Conservation (phyloP, 2,329 filamentous ascomycete species). For the Zymoseptoria pseudotritici region DNA sequence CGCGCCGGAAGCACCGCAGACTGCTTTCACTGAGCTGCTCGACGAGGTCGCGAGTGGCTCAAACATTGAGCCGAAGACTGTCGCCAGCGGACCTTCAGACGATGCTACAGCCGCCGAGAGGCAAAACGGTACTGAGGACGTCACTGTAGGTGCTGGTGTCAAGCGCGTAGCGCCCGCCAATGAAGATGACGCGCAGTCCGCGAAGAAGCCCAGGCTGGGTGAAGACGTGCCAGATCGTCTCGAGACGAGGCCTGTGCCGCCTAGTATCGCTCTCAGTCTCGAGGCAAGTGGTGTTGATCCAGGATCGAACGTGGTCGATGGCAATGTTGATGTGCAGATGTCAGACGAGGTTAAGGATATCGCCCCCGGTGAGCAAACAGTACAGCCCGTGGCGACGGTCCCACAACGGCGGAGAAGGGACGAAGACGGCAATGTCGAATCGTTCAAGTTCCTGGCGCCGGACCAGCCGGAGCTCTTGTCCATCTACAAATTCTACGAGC, state of each 20-base stretch:
- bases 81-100: slow-evolving; percentile 5
- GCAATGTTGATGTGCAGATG: slow-evolving; percentile 8
- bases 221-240: slow-evolving; percentile 19
- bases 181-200: slow-evolving; percentile 30
- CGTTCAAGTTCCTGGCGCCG: slow-evolving; percentile 80
- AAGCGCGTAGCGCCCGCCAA: slow-evolving; percentile 38
- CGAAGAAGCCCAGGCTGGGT: slow-evolving; percentile 26
- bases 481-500: slow-evolving; percentile 77
- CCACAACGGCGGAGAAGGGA: slow-evolving; percentile 17
- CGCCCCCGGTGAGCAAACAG: slow-evolving; percentile 21
- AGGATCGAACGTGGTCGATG: slow-evolving; percentile 4
- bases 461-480: slow-evolving; percentile 67
- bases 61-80: slow-evolving; percentile 11
- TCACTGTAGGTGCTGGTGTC: slow-evolving; percentile 7
- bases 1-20: slow-evolving; percentile 16
- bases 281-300: slow-evolving; percentile 13
- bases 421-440: slow-evolving; percentile 65
- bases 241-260: slow-evolving; percentile 17
- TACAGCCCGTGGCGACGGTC: slow-evolving; percentile 4
- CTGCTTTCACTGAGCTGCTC: slow-evolving; percentile 32
- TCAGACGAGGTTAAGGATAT: slow-evolving; percentile 16
- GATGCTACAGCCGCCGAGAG: slow-evolving; percentile 10
- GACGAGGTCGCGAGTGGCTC: slow-evolving; percentile 33
- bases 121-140: slow-evolving; percentile 12
- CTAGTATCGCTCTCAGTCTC: slow-evolving; percentile 11